Percentiles rank a stretch among this genome's conserved stretches.
phyloP scores from a whole-genome alignment of 129 eudicot species.

The Tagetes erecta region DNA sequence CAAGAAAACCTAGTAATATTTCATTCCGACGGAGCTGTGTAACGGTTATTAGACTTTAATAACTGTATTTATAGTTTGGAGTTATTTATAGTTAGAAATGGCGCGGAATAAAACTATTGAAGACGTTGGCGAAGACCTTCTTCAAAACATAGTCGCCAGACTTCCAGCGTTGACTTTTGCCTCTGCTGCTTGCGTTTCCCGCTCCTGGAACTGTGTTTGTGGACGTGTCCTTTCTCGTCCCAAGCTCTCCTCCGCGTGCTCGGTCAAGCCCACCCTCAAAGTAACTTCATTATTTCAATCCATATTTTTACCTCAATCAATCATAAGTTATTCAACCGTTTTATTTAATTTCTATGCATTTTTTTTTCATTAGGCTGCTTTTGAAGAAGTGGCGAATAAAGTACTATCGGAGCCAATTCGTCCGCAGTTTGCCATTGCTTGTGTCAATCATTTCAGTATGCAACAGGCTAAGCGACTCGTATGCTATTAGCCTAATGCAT shows the following conservation, averaged over 20 bases:
- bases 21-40: too few relatives aligned
- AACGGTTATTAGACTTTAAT: too few relatives aligned
- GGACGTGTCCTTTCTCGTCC: slow-evolving; percentile 60
- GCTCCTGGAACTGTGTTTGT: slow-evolving; percentile 67
- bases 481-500: slow-evolving; percentile 20
- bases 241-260: slow-evolving; percentile 63
- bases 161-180: slow-evolving; percentile 77
- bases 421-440: slow-evolving; percentile 71
- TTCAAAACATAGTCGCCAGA: slow-evolving; percentile 28
- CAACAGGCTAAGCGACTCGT: slow-evolving; percentile 56
- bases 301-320: too few relatives aligned
- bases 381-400: slow-evolving; percentile 54
- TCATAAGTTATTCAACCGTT: background rate
- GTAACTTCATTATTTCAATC: slow-evolving; percentile 25
- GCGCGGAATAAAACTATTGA: background rate
- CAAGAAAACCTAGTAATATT: too few relatives aligned
- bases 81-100: too few relatives aligned
- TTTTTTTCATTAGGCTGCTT: too few relatives aligned
- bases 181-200: slow-evolving; percentile 81
- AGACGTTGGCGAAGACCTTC: background rate
- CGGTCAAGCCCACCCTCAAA: slow-evolving; percentile 50
- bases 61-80: too few relatives aligned
- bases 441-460: slow-evolving; percentile 42
- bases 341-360: background rate
- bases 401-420: slow-evolving; percentile 67